These are phyloP conservation scores for Candida dajiaensis DNA, from an alignment of 805 yeast genomes.

Conservation along the genomic window DNA sequence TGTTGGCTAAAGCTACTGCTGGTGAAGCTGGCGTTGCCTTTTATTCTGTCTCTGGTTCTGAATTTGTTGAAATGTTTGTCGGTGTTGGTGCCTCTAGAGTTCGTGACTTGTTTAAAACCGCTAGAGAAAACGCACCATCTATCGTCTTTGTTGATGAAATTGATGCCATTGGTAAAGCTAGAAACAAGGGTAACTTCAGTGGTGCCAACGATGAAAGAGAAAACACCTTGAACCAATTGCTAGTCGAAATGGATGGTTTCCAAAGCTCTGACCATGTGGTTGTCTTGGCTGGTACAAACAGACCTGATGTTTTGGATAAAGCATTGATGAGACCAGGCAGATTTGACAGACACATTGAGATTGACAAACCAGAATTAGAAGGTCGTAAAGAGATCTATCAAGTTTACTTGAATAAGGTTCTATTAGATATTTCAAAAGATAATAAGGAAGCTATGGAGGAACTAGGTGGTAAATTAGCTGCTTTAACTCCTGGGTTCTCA, in stretches of 20 bases:
- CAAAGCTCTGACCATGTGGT: constrained; percentile 85
- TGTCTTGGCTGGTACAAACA: constrained; percentile 90
- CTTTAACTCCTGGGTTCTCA: constrained; percentile 90
- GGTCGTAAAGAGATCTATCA: constrained; percentile 84
- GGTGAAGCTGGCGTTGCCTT: constrained; percentile 97
- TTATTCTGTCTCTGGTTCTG: constrained; percentile 87
- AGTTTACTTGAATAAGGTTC: constrained; percentile 68
- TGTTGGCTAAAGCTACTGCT: constrained; percentile 91
- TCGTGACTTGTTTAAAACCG: constrained; percentile 85
- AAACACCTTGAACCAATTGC: constrained; percentile 82
- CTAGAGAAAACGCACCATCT: constrained; percentile 85
- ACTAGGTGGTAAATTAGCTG: constrained; percentile 79
- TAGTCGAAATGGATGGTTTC: constrained; percentile 96
- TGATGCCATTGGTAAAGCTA: constrained; percentile 90
- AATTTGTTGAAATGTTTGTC: constrained; percentile 94
- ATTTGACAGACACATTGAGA: constrained; percentile 82
- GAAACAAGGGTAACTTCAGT: constrained; percentile 65
- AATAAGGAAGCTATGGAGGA: constrained; percentile 43
- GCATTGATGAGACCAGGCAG: constrained; percentile 93
- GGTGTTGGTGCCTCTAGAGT: constrained; percentile 97
- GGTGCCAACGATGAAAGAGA: constrained; percentile 93
- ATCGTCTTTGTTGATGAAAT: constrained; percentile 91
- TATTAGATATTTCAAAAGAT: constrained; percentile 36
- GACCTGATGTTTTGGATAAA: constrained; percentile 85
- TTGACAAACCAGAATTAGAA: constrained; percentile 83